Evolutionary conservation across 495 filamentous ascomycete species (phyloP), one percentile per base, ranked within the genome.

Genomic region (Chaetomium cochliodes): DNA sequence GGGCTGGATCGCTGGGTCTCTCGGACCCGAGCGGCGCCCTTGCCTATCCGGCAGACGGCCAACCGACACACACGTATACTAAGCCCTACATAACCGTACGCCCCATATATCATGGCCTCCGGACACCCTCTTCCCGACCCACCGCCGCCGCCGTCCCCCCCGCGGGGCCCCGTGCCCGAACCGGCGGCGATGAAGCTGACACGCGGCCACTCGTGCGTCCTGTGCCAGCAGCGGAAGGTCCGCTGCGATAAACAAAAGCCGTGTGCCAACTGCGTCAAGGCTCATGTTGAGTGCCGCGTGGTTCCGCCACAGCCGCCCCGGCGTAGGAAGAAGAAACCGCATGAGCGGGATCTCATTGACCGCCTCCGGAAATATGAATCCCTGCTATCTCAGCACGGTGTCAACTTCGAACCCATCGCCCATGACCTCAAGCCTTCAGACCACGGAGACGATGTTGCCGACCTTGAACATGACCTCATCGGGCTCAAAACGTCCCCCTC

Each of bases 161-260:
- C 61, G 70, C 66, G 69, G 65, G 65, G 58, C 61, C 37, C 68
- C 56, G 65, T 65, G 54, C 63, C 70, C 61, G 72, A 78, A 64
- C 64, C 75, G 42, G 75, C 76, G 69, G 73, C 71, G 60, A 73
- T 82, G 66, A 83, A 83, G 68, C 74, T 83, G 70, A 83, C 80
- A 23, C 73, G 80, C 61, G 80, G 80, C 44, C 84, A 83, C 69
- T 88, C 86, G 41, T 90, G 87, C 67, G 81, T 87, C 44, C 72
- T 87, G 51, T 90, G 87, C 68, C 83, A 87, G 67, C 85, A 84
- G 64, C 80, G 86, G 55, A 90, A 89, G 73, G 87, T 89, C 57
- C 84, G 83, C 63, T 90, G 87, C 72, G 85, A 89, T 72, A 82
- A 84, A 72, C 78, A 82, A 64, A 82, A 87, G 65, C 86, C 84